Evolutionary conservation across 805 yeast genomes (phyloP).

Genomic region (Metschnikowia arizonensis): DNA sequence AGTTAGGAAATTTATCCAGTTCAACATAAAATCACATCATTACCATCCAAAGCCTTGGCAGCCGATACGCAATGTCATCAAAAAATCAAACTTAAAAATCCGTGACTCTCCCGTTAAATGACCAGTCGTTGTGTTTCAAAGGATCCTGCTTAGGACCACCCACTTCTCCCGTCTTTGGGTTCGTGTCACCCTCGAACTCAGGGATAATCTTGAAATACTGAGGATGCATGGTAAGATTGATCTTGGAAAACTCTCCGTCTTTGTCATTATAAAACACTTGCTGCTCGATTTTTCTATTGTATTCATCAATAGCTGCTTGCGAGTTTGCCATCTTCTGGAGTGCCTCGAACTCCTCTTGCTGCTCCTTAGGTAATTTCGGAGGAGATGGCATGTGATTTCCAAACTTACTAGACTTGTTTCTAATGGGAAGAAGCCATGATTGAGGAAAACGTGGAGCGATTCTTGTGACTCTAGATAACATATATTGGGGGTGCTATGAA

Average conservation of each 20-base stretch:
- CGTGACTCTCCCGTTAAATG: conserved; percentile 93
- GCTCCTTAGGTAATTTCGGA: conserved; percentile 70
- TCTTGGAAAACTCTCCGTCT: conserved; percentile 17
- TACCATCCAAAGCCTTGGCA: neutral
- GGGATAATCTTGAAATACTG: conserved; percentile 76
- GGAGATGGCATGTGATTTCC: conserved; percentile 43
- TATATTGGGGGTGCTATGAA: no score
- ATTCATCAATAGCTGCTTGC: conserved; percentile 73
- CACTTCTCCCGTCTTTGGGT: conserved; percentile 90
- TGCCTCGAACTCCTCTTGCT: conserved; percentile 87
- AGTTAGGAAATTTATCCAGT: no score
- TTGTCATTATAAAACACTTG: conserved; percentile 10
- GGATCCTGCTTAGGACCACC: conserved; percentile 99
- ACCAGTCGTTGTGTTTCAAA: conserved; percentile 76
- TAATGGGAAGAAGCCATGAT: neutral
- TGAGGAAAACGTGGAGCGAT: neutral
- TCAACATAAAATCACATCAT: neutral
- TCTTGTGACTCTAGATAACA: neutral
- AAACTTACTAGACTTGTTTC: conserved; percentile 15
- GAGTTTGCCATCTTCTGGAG: conserved; percentile 77
- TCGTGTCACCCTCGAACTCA: conserved; percentile 91
- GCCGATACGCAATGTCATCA: neutral
- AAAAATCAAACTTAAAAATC: conserved; percentile 55
- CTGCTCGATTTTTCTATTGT: conserved; percentile 47
- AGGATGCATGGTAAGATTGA: conserved; percentile 66